Base-by-base conservation (phyloP, 1,139 yeast species). In the Meyerozyma elateridarum region DNA sequence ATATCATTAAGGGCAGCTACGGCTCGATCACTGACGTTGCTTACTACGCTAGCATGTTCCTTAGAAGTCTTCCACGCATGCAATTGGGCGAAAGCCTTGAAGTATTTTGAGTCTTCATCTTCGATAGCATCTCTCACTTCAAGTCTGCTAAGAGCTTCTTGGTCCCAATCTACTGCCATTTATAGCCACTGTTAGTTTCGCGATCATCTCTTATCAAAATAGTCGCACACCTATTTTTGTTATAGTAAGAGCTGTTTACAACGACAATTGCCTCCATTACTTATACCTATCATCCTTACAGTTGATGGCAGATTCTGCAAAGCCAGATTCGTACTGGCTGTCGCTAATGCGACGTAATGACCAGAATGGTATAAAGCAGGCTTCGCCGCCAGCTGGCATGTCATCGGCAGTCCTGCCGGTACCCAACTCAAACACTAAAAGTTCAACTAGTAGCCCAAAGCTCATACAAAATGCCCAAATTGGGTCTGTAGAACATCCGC, bases 61-160 rank as follows among this genome's bases (percentile, higher is more conserved):
- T 15, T 13, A 13, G 16, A 15, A 4, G 19, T 5, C 33, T 38
- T 11, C 46, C 14, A 11, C 12, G 24, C 20, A 34, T 52, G 38
- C 33, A 61, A 35, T 32, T 52, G 58, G 30, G 54, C 35, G 44
- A 65, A 64, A 20, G 75, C 64, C 20, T 44, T 38, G 41, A 49
- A 62, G 39, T 59, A 61, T 20, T 46, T 44, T 8, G 54, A 43
- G 36, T 64, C 66, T 28, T 48, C 42, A 41, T 57, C 47, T 42
- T 66, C 71, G 21, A 51, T 36, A 9, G 44, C 51, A 40, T 67
- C 72, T 32, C 72, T 48, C 15, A 41, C 32, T 13, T 42, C 38
- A 20, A 66, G 48, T 31, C 52, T 48, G 6, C 42, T 40, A 5
- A 58, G 43, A 3, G 59, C 51, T 18, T 53, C 56, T 8, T 46